Percentiles rank a stretch among this genome's conserved stretches.
These are phyloP conservation scores for Fraxinus pennsylvanica DNA, from an alignment of 257 asterid species.

Conservation along the genomic window DNA sequence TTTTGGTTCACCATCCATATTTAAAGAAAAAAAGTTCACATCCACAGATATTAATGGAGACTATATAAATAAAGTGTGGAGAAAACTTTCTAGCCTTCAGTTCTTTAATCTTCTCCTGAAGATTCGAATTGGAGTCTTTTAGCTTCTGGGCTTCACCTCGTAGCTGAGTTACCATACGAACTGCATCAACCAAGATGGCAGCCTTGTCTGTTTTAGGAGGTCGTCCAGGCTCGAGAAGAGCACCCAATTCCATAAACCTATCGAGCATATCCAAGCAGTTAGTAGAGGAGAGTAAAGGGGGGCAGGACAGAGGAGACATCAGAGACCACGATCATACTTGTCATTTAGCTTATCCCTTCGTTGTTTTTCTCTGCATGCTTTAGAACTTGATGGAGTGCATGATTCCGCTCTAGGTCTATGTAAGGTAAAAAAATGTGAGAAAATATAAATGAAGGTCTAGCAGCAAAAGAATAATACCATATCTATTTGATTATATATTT, in stretches of 20 bases:
- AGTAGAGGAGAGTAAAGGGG: conserved; percentile 24
- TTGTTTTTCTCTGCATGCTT: conserved; percentile 91
- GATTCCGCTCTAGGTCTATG: conserved; percentile 63
- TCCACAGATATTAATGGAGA: not conserved
- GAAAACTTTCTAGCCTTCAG: conserved; percentile 54
- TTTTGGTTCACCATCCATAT: not conserved
- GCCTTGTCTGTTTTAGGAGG: conserved; percentile 92
- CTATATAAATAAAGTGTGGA: not conserved
- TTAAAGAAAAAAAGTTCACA: not conserved
- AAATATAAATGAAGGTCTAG: not conserved
- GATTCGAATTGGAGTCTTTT: conserved; percentile 71
- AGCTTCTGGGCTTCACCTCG: conserved; percentile 80
- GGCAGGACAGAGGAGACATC: conserved; percentile 18
- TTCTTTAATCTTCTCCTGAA: conserved; percentile 88
- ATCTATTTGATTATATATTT: too few relatives aligned
- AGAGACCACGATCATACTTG: conserved; percentile 48
- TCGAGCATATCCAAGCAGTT: conserved; percentile 23
- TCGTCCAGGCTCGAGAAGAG: conserved; percentile 90
- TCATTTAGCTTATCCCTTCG: conserved; percentile 88
- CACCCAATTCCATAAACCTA: conserved; percentile 79
- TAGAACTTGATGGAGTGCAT: conserved; percentile 69
- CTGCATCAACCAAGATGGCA: conserved; percentile 81
- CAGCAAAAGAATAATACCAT: not conserved
- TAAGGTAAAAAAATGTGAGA: conserved; percentile 22
- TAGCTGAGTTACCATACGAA: conserved; percentile 81